A percentile compares a stretch with the other conserved stretches of the same genome.
These are phyloP conservation scores for Globisporangium perplexum DNA, from an alignment of 352 stramenopile species.

Conservation along the genomic window DNA sequence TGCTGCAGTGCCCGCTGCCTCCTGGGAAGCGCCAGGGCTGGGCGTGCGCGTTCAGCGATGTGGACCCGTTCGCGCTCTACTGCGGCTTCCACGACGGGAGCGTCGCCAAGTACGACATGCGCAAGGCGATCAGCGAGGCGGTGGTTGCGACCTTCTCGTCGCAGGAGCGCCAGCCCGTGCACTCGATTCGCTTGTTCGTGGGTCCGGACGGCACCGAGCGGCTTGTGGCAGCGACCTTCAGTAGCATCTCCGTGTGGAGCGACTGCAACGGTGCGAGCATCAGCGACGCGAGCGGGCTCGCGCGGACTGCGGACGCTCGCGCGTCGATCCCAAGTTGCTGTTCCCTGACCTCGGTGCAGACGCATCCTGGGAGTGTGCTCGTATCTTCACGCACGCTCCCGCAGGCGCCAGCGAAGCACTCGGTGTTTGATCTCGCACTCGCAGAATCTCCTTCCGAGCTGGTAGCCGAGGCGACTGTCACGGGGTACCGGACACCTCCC, in stretches of 20 bases:
- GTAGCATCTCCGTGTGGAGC: constrained; percentile 34
- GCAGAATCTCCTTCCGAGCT: constrained; percentile 8
- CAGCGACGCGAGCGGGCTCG: constrained; percentile 6
- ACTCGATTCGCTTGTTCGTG: constrained; percentile 36
- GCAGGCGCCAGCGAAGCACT: constrained; percentile 27
- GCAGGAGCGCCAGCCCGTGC: constrained; percentile 43
- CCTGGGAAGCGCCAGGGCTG: constrained; percentile 37
- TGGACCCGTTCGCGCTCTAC: constrained; percentile 37
- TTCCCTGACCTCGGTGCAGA: constrained; percentile 25
- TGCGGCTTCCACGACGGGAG: constrained; percentile 49
- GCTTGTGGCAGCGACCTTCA: constrained; percentile 39
- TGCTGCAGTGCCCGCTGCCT: constrained; percentile 31
- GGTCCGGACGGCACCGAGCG: constrained; percentile 20
- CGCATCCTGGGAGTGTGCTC: constrained; percentile 24
- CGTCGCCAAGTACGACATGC: constrained; percentile 46
- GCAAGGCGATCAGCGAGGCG: constrained; percentile 21
- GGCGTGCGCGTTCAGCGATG: constrained; percentile 39
- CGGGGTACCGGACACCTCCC: constrained; percentile 32
- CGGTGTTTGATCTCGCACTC: constrained; percentile 29
- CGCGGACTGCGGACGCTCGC: constrained; percentile 13
- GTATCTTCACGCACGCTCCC: constrained; percentile 31
- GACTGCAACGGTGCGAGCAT: constrained; percentile 10
- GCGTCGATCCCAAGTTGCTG: constrained; percentile 22
- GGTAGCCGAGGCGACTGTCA: constrained; percentile 17
- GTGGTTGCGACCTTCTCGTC: constrained; percentile 30